Base-by-base conservation (phyloP, 106 monocot species). In the Dendrobium chrysotoxum region DNA sequence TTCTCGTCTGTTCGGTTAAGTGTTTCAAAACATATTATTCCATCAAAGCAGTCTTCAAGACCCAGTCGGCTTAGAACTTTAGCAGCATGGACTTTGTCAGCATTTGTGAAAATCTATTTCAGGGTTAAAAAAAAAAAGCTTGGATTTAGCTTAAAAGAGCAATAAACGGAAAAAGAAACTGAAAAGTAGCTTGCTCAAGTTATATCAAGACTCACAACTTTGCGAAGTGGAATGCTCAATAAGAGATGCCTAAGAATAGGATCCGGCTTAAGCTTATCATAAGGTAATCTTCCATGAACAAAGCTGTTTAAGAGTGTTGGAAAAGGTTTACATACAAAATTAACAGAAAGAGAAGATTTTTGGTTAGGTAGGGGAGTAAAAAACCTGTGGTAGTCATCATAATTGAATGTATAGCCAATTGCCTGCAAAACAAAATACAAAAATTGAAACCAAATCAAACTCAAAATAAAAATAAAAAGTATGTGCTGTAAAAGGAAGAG, bases 11-110 rank as follows among this genome's bases (percentile, higher is more conserved):
- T 82, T 16, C 78, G 83, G 72, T 96, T 96, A 20, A 96, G 88
- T 79, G 96, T 96, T 81, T 96, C 96, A 79, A 96, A 96, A 79
- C 96, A 96, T 67, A 96, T 91, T 72, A 93, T 87, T 41, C 93
- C 91, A 81, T 93, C 91, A 72, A 96, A 96, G 77, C 93, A 96
- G 78, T 90, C 91, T 54, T 96, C 96, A 30, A 96, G 78, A 0
- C 96, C 93, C 76, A 96, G 88, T 66, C 77, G 88, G 41, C 73
- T 88, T 6, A 96, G 85, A 9, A 81, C 91, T 75, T 79, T 87
- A 4, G 85, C 84, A 35, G 91, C 89, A 80, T 96, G 96, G 18
- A 81, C 64, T 85, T 83, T 88, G 61, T 93, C 93, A 1, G 79
- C 96, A 71, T 96, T 96, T 21, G 91, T 93, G 72, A 93, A 96